phyloP scores from a whole-genome alignment of 495 filamentous ascomycete genomes.

The Hypoxylon intermedium region DNA sequence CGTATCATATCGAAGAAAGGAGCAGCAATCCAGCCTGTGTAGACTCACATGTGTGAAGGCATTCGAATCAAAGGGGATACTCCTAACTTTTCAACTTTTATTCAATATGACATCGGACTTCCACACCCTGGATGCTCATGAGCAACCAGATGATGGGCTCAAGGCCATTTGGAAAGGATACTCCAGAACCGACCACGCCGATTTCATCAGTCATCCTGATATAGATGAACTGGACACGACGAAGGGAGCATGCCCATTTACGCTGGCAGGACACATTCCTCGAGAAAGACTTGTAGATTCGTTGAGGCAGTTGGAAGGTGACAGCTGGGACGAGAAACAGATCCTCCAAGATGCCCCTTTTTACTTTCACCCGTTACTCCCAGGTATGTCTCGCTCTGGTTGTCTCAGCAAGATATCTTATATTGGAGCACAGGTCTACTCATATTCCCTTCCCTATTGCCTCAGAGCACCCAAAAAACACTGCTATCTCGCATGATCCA shows the following conservation, averaged over 20 bases:
- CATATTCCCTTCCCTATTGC: constrained; percentile 75
- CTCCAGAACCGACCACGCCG: constrained; percentile 50
- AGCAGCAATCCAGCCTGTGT: too few species aligned
- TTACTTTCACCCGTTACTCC: constrained; percentile 52
- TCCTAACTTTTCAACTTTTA: background rate
- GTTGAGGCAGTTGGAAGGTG: constrained; percentile 45
- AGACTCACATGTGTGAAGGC: too few species aligned
- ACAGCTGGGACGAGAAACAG: constrained; percentile 32
- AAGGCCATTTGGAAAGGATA: constrained; percentile 67
- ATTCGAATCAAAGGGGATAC: too few species aligned
- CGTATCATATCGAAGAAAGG: too few species aligned
- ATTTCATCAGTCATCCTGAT: constrained; percentile 45
- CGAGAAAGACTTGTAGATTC: constrained; percentile 45
- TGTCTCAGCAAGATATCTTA: background rate
- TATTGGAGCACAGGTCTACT: constrained; percentile 65
- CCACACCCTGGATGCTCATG: constrained; percentile 68
- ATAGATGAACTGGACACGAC: constrained; percentile 53
- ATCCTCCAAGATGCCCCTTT: constrained; percentile 53
- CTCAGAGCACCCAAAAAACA: constrained; percentile 67
- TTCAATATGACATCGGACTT: constrained; percentile 49
- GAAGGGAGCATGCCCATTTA: constrained; percentile 42
- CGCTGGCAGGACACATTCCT: constrained; percentile 47
- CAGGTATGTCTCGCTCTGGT: constrained; percentile 37
- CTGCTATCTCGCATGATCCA: constrained; percentile 76
- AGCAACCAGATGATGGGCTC: constrained; percentile 71